A percentile compares a stretch with the other conserved stretches of the same genome.
Conservation (phyloP, 2,329 filamentous ascomycete genomes). For the Corynespora cassiicola region DNA sequence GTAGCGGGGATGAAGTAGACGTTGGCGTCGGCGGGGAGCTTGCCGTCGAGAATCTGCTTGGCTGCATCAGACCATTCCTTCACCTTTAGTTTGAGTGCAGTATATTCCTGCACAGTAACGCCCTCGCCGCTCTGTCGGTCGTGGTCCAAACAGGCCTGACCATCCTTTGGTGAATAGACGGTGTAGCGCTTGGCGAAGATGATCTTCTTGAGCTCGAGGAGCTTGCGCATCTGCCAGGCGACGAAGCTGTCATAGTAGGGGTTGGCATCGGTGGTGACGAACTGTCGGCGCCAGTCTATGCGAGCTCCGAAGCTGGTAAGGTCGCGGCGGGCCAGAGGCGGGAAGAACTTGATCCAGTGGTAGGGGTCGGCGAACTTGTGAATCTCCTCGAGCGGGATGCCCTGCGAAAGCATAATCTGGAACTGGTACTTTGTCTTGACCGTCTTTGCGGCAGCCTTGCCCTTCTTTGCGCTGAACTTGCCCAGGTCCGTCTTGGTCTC, state of each 20-base stretch:
- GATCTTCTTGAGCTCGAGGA: constrained; percentile 90
- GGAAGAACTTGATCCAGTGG: constrained; percentile 93
- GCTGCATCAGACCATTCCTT: constrained; percentile 86
- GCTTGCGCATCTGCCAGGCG: constrained; percentile 94
- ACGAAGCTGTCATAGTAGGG: constrained; percentile 97
- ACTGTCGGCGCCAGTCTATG: constrained; percentile 91
- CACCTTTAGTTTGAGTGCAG: constrained; percentile 87
- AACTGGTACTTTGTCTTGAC: constrained; percentile 96
- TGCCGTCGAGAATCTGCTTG: constrained; percentile 73
- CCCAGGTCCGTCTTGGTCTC: constrained; percentile 79
- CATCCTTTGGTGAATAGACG: constrained; percentile 86
- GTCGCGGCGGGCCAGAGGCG: constrained; percentile 78
- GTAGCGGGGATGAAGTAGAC: constrained; percentile 93
- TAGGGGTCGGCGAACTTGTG: constrained; percentile 91
- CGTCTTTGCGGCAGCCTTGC: constrained; percentile 85
- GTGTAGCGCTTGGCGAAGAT: constrained; percentile 94
- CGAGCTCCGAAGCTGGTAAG: constrained; percentile 83
- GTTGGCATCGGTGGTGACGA: constrained; percentile 96
- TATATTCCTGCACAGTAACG: constrained; percentile 88
- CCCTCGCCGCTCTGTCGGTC: constrained; percentile 83
- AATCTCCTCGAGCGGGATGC: constrained; percentile 86
- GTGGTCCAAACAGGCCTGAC: constrained; percentile 87
- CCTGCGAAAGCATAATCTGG: constrained; percentile 91
- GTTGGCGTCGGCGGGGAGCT: constrained; percentile 78
- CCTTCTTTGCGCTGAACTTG: constrained; percentile 82